Conservation (phyloP, 148 eudicot genomes). For the Spergularia marina region DNA sequence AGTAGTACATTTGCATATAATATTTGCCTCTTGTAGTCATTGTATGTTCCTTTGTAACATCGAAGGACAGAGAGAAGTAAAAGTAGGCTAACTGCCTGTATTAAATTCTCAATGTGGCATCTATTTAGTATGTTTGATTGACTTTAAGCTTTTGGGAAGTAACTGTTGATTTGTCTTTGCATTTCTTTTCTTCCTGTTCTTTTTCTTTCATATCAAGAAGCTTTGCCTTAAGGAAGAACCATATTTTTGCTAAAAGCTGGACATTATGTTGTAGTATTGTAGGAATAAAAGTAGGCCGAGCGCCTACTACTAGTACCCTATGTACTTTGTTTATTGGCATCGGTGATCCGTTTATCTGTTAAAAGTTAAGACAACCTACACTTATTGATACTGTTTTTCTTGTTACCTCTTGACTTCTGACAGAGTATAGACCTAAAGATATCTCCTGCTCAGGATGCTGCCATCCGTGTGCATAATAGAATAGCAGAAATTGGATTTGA, state of each 20-base stretch:
- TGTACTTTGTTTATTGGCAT: too few species aligned
- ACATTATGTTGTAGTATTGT: not conserved
- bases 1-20: not conserved
- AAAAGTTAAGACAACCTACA: not conserved
- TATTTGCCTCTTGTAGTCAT: not conserved
- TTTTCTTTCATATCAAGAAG: not conserved
- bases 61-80: not conserved
- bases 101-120: not conserved
- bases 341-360: not conserved
- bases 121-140: not conserved
- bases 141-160: not conserved
- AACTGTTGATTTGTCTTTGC: not conserved
- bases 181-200: too few species aligned
- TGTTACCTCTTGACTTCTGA: conserved; percentile 9
- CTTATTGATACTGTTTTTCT: not conserved
- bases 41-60: not conserved
- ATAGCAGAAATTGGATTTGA: conserved; percentile 57
- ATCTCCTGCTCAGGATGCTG: conserved; percentile 67
- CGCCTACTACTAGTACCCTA: too few species aligned
- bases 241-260: conserved; percentile 5
- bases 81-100: conserved; percentile 1
- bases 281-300: not conserved
- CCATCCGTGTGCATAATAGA: conserved; percentile 53
- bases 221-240: not conserved
- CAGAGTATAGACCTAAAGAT: conserved; percentile 46